phyloP scores from a whole-genome alignment of 2,329 filamentous ascomycete species.

The Hymenoscyphus fraxineus region DNA sequence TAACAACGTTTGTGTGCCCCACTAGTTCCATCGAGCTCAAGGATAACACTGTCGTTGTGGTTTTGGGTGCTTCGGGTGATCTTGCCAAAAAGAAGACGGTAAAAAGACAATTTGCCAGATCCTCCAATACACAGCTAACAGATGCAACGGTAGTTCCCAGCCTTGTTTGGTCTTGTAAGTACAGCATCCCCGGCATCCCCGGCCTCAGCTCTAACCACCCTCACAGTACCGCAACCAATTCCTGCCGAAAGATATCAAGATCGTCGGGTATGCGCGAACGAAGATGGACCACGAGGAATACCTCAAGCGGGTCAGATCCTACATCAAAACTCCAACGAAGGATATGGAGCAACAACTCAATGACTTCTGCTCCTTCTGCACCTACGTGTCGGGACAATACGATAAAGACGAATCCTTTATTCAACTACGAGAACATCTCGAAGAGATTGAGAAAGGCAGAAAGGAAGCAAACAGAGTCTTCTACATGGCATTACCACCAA shows the following conservation, averaged over 20 bases:
- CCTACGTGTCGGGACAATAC: conserved; percentile 96
- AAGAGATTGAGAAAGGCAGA: conserved; percentile 76
- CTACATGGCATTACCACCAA: conserved; percentile 98
- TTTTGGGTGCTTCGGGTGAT: conserved; percentile 95
- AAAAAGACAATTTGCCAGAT: conserved; percentile 31
- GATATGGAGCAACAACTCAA: conserved; percentile 94
- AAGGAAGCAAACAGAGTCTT: conserved; percentile 89
- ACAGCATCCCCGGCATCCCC: conserved; percentile 1
- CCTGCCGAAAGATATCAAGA: conserved; percentile 91
- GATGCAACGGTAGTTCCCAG: conserved; percentile 70
- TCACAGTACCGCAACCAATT: conserved; percentile 95
- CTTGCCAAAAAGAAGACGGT: conserved; percentile 99
- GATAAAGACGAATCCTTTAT: conserved; percentile 95
- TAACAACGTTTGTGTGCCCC: conserved; percentile 35
- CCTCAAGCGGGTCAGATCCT: conserved; percentile 88
- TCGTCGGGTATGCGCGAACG: conserved; percentile 97
- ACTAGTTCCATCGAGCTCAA: conserved; percentile 87
- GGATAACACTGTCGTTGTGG: conserved; percentile 95
- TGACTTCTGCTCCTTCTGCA: conserved; percentile 82
- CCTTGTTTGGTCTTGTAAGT: conserved; percentile 94
- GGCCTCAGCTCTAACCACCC: background rate
- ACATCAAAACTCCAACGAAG: conserved; percentile 98
- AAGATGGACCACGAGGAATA: conserved; percentile 99
- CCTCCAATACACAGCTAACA: conserved; percentile 21
- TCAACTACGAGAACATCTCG: conserved; percentile 77